Conservation (phyloP, 805 yeast genomes). For the Lipomyces yamadae region DNA sequence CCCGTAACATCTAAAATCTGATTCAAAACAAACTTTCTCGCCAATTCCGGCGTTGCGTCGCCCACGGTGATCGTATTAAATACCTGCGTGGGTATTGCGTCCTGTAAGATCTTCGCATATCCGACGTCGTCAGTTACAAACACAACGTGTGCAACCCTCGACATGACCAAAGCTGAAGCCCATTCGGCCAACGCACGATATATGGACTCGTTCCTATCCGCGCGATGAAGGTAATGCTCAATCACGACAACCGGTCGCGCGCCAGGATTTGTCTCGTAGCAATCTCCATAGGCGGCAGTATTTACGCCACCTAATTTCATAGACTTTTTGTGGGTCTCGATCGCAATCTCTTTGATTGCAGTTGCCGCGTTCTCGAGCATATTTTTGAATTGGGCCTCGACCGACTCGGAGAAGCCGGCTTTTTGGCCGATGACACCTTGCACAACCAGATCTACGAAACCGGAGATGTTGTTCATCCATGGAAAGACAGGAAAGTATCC, state of each 20-base stretch:
- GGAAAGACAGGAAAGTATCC: constrained; percentile 96
- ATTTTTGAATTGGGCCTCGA: constrained; percentile 78
- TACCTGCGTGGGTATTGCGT: constrained; percentile 82
- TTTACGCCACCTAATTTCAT: constrained; percentile 26
- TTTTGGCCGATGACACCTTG: constrained; percentile 94
- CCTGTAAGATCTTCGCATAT: constrained; percentile 66
- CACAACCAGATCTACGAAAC: constrained; percentile 79
- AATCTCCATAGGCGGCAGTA: constrained; percentile 73
- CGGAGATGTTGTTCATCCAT: constrained; percentile 82
- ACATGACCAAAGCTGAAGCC: constrained; percentile 77
- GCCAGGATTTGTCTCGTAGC: constrained; percentile 81
- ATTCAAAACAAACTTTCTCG: constrained; percentile 68
- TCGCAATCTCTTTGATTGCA: constrained; percentile 71
- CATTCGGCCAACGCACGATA: constrained; percentile 82
- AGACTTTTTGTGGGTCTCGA: constrained; percentile 19
- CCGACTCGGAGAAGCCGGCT: constrained; percentile 82
- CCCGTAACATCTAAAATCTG: constrained; percentile 43
- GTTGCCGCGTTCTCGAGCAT: constrained; percentile 73
- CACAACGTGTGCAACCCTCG: constrained; percentile 87
- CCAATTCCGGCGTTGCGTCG: constrained; percentile 77
- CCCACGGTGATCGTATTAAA: constrained; percentile 74
- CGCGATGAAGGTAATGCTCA: constrained; percentile 67
- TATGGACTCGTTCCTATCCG: constrained; percentile 66
- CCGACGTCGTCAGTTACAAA: constrained; percentile 87
- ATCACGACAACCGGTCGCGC: constrained; percentile 84